Base-by-base conservation (phyloP, 176 grass and related monocot species). In the Carex myosuroides region DNA sequence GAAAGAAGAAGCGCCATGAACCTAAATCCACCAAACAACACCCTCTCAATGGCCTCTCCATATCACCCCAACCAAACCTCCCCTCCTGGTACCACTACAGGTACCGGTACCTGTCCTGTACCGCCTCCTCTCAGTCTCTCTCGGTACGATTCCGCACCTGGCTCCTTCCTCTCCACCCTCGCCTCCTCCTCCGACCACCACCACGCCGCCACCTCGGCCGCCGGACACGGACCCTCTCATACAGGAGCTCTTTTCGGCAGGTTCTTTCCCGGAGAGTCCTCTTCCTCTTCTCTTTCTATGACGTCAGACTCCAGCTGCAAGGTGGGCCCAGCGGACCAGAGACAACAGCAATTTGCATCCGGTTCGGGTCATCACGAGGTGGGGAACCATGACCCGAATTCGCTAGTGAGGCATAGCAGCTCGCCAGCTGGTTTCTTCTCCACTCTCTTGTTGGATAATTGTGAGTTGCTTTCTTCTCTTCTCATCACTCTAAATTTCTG, bases 401-500 rank as follows among this genome's bases (percentile, higher is more conserved):
- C 84, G 89, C 84, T 94, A 11, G 62, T 84, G 26, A 85, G 95
- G 10, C 95, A 91, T 85, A 93, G 91, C 48, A 98, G 92, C 86
- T 98, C 90, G 20, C 92, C 95, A 5, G 92, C 85, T 10, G 92
- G 91, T 1, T 94, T 98, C 89, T 93, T 98, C 86, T 94, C 92
- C 81, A 92, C 87, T 83, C 95, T 91, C 42, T 79, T 90, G 62
- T 73, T 70, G 75, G 91, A 87, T 75, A 87, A 89, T 56, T 91
- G 92, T 93, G 63, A 89, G 89, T 32, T 20, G 14, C 4, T 64
- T 26, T 42, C 24, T 18, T 39, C 10, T 48, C 44, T 32, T 30
- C 12, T 26, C 26, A 65, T 74, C 13, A 30, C 3, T 67, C 32
- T 82, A 60, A 17, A 6, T 48, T 48, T 35, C 35, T 65, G 26